Conservation (phyloP, 2,329 filamentous ascomycete genomes). For the Calonectria henricotiae region DNA sequence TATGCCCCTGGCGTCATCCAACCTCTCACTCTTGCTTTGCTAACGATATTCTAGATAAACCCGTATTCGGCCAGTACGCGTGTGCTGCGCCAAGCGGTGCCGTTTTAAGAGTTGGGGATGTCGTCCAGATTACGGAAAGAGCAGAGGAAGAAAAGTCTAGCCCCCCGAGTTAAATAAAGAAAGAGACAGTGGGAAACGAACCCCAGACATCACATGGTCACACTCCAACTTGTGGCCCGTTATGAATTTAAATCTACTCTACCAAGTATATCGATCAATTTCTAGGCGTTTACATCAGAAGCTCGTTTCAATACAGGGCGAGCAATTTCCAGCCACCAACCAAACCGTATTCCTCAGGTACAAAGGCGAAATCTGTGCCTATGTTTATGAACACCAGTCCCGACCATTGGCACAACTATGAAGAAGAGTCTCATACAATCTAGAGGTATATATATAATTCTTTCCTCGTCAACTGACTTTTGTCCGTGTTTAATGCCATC, state of each 20-base stretch:
- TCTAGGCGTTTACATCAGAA: too few relatives aligned
- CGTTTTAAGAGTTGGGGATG: slow-evolving; percentile 8
- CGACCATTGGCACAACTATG: too few relatives aligned
- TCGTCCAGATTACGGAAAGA: slow-evolving; percentile 3
- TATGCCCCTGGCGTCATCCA: neutral
- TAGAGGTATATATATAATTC: neutral
- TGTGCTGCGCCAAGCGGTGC: slow-evolving; percentile 4
- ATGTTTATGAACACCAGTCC: neutral
- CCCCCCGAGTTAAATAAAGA: neutral
- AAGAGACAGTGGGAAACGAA: neutral
- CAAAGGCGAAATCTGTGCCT: neutral
- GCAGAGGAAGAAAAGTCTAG: neutral
- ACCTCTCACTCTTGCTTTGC: neutral
- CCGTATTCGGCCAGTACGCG: slow-evolving; percentile 20
- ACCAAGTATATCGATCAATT: too few relatives aligned
- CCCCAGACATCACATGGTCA: too few relatives aligned
- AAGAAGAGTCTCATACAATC: neutral
- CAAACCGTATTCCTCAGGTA: slow-evolving; percentile 59
- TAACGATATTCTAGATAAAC: neutral
- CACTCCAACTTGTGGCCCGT: neutral
- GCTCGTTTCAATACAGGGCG: neutral
- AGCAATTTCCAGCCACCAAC: slow-evolving; percentile 16
- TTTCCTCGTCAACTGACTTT: neutral
- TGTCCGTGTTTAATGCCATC: neutral
- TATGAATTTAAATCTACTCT: neutral